Base-by-base conservation (phyloP, 2,329 filamentous ascomycete species). In the Massarina eburnea region DNA sequence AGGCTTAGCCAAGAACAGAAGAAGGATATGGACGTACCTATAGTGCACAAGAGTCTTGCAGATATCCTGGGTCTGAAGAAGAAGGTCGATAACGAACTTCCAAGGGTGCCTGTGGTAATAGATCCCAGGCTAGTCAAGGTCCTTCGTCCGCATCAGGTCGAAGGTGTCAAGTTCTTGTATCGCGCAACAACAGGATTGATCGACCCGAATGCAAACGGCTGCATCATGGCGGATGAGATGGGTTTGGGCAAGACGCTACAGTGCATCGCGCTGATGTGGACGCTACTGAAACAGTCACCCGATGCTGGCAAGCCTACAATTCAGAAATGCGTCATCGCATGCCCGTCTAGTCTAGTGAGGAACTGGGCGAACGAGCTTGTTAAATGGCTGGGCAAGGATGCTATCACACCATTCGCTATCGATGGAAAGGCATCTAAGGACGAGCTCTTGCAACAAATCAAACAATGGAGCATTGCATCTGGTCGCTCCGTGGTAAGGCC, bases 211-310 rank as follows among this genome's bases (percentile, higher is more conserved):
- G 94, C 94, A 39, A 89, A 96, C 68, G 94, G 94, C 2, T 99
- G 94, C 72, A 99, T 99, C 67, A 99, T 99, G 94, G 94, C 94
- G 42, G 94, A 99, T 68, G 94, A 96, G 68, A 99, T 99, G 94
- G 94, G 94, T 58, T 76, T 99, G 22, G 94, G 94, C 45, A 99
- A 99, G 74, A 99, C 94, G 59, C 73, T 99, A 34, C 94, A 99
- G 76, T 99, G 94, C 71, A 99, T 99, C 62, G 83, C 94, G 0
- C 80, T 99, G 39, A 86, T 99, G 78, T 99, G 94, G 94, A 99
- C 94, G 1, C 74, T 99, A 1, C 75, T 99, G 14, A 97, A 96
- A 69, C 94, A 99, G 66, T 95, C 91, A 0, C 89, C 94, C 0
- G 90, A 96, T 32, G 90, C 92, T n/a, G 94, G 94, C 17, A 96